Evolutionary conservation across 2,329 filamentous ascomycete species (phyloP).

Genomic region (Ploettnerulaceae sp.): DNA sequence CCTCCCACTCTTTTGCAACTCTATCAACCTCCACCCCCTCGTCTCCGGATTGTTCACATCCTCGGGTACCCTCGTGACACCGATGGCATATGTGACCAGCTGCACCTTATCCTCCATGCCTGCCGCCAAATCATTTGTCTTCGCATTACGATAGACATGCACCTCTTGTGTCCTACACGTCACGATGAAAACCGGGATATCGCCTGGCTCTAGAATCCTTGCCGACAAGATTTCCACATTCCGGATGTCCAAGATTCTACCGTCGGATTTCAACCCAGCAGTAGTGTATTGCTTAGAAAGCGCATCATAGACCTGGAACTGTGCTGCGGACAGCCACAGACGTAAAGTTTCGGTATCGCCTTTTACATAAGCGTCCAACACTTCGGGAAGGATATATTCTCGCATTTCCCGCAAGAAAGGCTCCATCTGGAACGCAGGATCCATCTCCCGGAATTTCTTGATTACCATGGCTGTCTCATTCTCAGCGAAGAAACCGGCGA

Average conservation of each 20-base stretch:
- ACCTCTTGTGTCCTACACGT: slow-evolving; percentile 96
- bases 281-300: slow-evolving; percentile 93
- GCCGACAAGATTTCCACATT: slow-evolving; percentile 85
- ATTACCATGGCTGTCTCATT: slow-evolving; percentile 97
- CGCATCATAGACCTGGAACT: slow-evolving; percentile 96
- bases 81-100: slow-evolving; percentile 96
- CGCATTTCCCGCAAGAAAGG: slow-evolving; percentile 92
- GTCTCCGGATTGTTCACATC: slow-evolving; percentile 97
- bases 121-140: slow-evolving; percentile 82
- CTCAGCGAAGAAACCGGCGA: slow-evolving; percentile 95
- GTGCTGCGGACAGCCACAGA: slow-evolving; percentile 91
- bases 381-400: slow-evolving; percentile 96
- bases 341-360: slow-evolving; percentile 87
- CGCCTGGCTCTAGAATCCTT: slow-evolving; percentile 75
- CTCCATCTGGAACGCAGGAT: slow-evolving; percentile 90
- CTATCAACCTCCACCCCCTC: slow-evolving; percentile 92
- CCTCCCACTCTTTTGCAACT: slow-evolving; percentile 95
- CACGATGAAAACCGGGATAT: slow-evolving; percentile 93
- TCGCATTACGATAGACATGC: slow-evolving; percentile 91
- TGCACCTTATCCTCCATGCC: slow-evolving; percentile 99
- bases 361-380: slow-evolving; percentile 96
- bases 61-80: slow-evolving; percentile 87
- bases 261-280: slow-evolving; percentile 88
- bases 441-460: slow-evolving; percentile 96
- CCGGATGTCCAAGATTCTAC: slow-evolving; percentile 89